Percentiles rank a stretch among this genome's conserved stretches.
phyloP scores from a whole-genome alignment of 2,329 filamentous ascomycete species.

The Fonsecaea pugnacius region DNA sequence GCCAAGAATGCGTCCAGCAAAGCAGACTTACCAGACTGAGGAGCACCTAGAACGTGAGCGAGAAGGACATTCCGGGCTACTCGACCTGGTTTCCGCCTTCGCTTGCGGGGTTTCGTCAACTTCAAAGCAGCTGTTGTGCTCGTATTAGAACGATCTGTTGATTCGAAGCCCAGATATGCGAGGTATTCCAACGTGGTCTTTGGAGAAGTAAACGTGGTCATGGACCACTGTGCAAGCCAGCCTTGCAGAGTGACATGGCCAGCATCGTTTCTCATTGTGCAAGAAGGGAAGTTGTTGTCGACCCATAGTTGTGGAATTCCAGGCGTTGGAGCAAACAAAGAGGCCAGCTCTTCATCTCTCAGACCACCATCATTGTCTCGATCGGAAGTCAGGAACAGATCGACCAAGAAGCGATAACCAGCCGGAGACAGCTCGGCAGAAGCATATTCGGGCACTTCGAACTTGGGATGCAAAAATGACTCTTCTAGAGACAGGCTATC shows the following conservation, averaged over 20 bases:
- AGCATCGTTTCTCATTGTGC: slow-evolving; percentile 91
- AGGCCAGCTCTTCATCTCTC: slow-evolving; percentile 80
- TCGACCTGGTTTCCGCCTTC: slow-evolving; percentile 76
- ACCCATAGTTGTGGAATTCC: slow-evolving; percentile 85
- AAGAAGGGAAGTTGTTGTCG: slow-evolving; percentile 87
- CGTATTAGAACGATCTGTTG: slow-evolving; percentile 70
- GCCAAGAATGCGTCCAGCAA: slow-evolving; percentile 90
- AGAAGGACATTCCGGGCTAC: slow-evolving; percentile 94
- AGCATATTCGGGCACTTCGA: slow-evolving; percentile 88
- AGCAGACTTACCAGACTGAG: slow-evolving; percentile 86
- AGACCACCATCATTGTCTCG: slow-evolving; percentile 97
- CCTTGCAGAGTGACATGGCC: slow-evolving; percentile 95
- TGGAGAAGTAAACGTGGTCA: slow-evolving; percentile 96
- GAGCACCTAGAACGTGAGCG: slow-evolving; percentile 86
- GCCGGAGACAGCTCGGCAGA: slow-evolving; percentile 92
- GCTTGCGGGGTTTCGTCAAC: slow-evolving; percentile 87
- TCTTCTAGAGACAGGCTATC: slow-evolving; percentile 92
- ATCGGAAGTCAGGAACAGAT: slow-evolving; percentile 91
- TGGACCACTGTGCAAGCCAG: slow-evolving; percentile 99
- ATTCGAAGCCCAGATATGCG: slow-evolving; percentile 93
- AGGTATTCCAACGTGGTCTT: slow-evolving; percentile 95
- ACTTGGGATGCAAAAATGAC: slow-evolving; percentile 86
- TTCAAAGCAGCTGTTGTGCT: slow-evolving; percentile 84
- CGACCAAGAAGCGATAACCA: slow-evolving; percentile 96
- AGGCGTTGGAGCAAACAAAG: slow-evolving; percentile 89